Base-by-base conservation (phyloP, 768 basidiomycete species). In the Trametopsis cervina region DNA sequence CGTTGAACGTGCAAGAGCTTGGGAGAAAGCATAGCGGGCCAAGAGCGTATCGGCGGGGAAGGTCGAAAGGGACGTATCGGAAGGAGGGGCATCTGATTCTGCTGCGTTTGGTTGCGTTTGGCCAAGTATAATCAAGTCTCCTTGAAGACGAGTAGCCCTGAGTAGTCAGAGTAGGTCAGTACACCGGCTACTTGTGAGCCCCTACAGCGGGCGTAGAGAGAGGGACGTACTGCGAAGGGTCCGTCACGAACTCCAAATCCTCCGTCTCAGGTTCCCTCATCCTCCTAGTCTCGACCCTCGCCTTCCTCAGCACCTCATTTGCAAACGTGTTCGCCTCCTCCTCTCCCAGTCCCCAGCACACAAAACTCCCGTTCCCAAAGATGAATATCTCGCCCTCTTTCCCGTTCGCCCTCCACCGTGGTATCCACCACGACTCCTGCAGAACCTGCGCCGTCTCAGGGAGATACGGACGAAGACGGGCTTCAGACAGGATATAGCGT, bases 221-320 rank as follows among this genome's bases (percentile, higher is more conserved):
- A 17, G 47, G 54, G 61, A 70, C 79, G 61, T 68, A 95, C 92
- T 94, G 90, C 45, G 72, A 83, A 29, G 89, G 88, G 65, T 96
- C 93, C 22, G 85, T 82, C 11, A 93, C 89, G 65, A 93, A 95
- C 61, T 96, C 93, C 42, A 96, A 73, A 57, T 93, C 92, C 59
- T 93, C 92, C 11, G 86, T 86, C 69, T 93, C 92, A 15, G 78
- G 69, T 44, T 84, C 84, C 22, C 63, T 71, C 46, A 93, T 69
- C 2, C 77, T 71, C 3, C 73, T 77, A 7, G 91, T 69, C 61
- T 90, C 81, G 22, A 82, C 76, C 1, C 72, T 74, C 0, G 71
- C 72, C 20, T 67, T 72, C 33, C 66, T 65, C 40, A 90, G 69
- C 24, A 92, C 73, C 44, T 87, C 73, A 21, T 66, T 62, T 20